phyloP scores from a whole-genome alignment of 352 stramenopile genomes.

The Phytophthora pini region DNA sequence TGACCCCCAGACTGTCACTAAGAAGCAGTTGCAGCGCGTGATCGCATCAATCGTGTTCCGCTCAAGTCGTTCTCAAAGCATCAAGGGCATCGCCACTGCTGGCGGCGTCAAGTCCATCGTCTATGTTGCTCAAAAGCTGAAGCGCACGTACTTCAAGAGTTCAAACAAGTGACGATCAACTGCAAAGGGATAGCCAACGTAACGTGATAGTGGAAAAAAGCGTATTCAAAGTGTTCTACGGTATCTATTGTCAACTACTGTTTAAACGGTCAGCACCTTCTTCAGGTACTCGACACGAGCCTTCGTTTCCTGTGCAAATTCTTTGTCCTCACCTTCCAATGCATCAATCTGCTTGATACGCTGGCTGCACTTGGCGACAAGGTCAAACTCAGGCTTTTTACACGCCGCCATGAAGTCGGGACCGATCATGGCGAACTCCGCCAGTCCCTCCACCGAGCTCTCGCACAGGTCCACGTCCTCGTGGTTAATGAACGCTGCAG shows the following conservation, averaged over 20 bases:
- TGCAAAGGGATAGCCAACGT: not conserved
- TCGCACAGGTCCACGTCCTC: slow-evolving; percentile 87
- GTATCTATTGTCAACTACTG: slow-evolving; percentile 16
- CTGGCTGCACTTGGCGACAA: slow-evolving; percentile 56
- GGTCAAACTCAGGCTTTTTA: slow-evolving; percentile 52
- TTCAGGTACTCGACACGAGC: slow-evolving; percentile 60
- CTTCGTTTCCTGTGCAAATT: slow-evolving; percentile 72
- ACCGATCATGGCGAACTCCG: slow-evolving; percentile 70
- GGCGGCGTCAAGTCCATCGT: slow-evolving; percentile 79
- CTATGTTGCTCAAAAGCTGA: slow-evolving; percentile 87
- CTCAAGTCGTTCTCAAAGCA: slow-evolving; percentile 90
- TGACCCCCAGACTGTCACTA: slow-evolving; percentile 43
- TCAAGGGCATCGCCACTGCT: slow-evolving; percentile 89
- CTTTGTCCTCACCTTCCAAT: slow-evolving; percentile 71
- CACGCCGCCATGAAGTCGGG: slow-evolving; percentile 64
- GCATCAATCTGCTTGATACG: slow-evolving; percentile 70
- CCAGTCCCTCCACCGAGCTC: slow-evolving; percentile 70
- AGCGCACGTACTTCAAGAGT: slow-evolving; percentile 80
- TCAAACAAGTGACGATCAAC: slow-evolving; percentile 18
- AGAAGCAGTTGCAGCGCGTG: slow-evolving; percentile 71
- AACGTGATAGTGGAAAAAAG: slow-evolving; percentile 10
- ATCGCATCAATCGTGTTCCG: slow-evolving; percentile 77
- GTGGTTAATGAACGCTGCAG: slow-evolving; percentile 54
- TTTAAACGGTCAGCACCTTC: slow-evolving; percentile 43
- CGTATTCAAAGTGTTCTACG: slow-evolving; percentile 38